Conservation (phyloP, 345 rosid species). For the Brassica rapa region DNA sequence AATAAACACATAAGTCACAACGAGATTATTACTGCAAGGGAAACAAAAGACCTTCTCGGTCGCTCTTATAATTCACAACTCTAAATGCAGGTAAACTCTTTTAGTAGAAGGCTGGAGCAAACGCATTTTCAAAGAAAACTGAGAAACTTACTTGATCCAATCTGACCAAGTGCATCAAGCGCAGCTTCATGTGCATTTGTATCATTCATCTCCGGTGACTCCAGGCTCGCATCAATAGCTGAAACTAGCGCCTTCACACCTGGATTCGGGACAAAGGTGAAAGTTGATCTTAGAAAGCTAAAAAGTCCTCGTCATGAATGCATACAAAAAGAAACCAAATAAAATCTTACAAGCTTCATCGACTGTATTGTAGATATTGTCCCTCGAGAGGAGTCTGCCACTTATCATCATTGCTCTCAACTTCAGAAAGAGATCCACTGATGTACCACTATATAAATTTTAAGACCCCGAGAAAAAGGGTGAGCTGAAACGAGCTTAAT, state of each 20-base stretch:
- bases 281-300: not conserved
- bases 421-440: slow-evolving; percentile 56
- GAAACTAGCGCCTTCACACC: slow-evolving; percentile 65
- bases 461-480: slow-evolving; percentile 12
- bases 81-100: not conserved
- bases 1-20: not conserved
- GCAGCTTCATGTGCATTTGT: slow-evolving; percentile 71
- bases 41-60: not conserved
- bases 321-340: not conserved
- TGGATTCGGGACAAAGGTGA: slow-evolving; percentile 41
- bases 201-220: slow-evolving; percentile 49
- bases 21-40: not conserved
- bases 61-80: not conserved
- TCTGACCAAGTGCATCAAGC: slow-evolving; percentile 84
- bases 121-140: not conserved
- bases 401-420: slow-evolving; percentile 81
- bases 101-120: not conserved
- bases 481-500: slow-evolving; percentile 16
- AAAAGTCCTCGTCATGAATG: not conserved
- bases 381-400: slow-evolving; percentile 80
- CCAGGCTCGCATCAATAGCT: slow-evolving; percentile 66
- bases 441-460: slow-evolving; percentile 50
- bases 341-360: slow-evolving; percentile 67
- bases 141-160: slow-evolving; percentile 73
- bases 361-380: slow-evolving; percentile 45